A percentile compares a stretch with the other conserved stretches of the same genome.
phyloP scores from a whole-genome alignment of 1,284 basidiomycete genomes.

The Sanghuangporus sanghuang region DNA sequence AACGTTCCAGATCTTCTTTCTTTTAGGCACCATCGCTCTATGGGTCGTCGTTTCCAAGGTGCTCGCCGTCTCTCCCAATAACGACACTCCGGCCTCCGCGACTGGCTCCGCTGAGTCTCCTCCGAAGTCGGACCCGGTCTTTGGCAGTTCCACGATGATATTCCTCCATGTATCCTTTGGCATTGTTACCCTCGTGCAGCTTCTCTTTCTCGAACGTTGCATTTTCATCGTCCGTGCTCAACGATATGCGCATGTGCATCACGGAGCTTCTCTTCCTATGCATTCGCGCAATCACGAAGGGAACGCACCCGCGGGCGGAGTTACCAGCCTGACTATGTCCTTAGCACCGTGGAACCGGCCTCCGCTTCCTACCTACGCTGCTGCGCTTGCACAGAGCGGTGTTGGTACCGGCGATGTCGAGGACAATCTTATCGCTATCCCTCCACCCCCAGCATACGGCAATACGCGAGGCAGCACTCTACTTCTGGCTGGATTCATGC shows the following conservation, averaged over 20 bases:
- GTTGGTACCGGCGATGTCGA: constrained; percentile 71
- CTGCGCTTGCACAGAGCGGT: constrained; percentile 61
- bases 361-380: constrained; percentile 64
- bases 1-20: constrained; percentile 35
- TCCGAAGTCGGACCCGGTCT: constrained; percentile 5
- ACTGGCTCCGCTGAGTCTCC: constrained; percentile 1
- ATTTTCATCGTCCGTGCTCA: constrained; percentile 60
- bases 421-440: constrained; percentile 56
- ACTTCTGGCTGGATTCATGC: constrained; percentile 49
- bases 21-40: constrained; percentile 46
- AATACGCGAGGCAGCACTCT: constrained; percentile 64
- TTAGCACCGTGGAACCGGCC: constrained; percentile 68
- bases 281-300: constrained; percentile 25
- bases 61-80: constrained; percentile 18
- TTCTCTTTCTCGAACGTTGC: constrained; percentile 60
- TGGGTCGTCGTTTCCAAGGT: constrained; percentile 46
- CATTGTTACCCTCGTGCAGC: constrained; percentile 41
- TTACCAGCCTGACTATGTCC: constrained; percentile 30
- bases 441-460: constrained; percentile 69
- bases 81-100: not conserved
- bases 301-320: constrained; percentile 22
- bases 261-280: constrained; percentile 48
- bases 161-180: constrained; percentile 58
- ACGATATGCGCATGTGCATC: constrained; percentile 53
- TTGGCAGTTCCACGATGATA: constrained; percentile 32